Evolutionary conservation across 768 basidiomycete genomes (phyloP), one percentile per base, ranked within the genome.

Genomic region (Panus rudis): DNA sequence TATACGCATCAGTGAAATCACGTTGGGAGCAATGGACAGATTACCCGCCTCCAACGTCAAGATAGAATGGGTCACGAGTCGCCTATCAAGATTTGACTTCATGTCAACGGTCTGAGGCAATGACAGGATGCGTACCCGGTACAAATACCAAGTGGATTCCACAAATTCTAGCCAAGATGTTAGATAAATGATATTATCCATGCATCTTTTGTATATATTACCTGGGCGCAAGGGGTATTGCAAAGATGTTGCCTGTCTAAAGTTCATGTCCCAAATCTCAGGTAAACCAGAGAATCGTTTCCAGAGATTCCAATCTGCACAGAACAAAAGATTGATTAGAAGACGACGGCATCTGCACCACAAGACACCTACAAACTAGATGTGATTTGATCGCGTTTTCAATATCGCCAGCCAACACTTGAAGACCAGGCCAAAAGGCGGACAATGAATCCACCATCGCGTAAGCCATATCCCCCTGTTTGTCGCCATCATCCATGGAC

Each of bases 391-490:
- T 88, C 14, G 93, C 94, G 59, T 77, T 91, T 59, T 88, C 81
- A 26, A 96, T 58, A 65, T 96, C 88, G 16, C 87, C 88, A 3
- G 81, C 79, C 11, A 91, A 65, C 8, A 92, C 86, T 63, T 96
- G 94, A 13, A 97, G 69, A 17, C 93, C 96, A n/a, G 94, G 91
- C 81, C 93, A 92, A 61, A 98, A 99, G 1, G 96, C 92, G 2
- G 92, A 90, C 13, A 99, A 67, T 2, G 92, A 96, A 60, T 99
- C 96, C n/a, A 94, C 69, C n/a, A 81, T 84, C 34, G 72, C 65
- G 55, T 82, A 88, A 6, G 81, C 71, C 4, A 79, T 68, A 46
- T 88, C 82, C 16, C 93, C 58, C 91, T 22, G 68, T 78, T n/a
- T n/a, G n/a, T n/a, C n/a, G n/a, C n/a, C n/a, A n/a, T n/a, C n/a